Base-by-base conservation (phyloP, 768 basidiomycete species). In the Phaeotremella fagi region DNA sequence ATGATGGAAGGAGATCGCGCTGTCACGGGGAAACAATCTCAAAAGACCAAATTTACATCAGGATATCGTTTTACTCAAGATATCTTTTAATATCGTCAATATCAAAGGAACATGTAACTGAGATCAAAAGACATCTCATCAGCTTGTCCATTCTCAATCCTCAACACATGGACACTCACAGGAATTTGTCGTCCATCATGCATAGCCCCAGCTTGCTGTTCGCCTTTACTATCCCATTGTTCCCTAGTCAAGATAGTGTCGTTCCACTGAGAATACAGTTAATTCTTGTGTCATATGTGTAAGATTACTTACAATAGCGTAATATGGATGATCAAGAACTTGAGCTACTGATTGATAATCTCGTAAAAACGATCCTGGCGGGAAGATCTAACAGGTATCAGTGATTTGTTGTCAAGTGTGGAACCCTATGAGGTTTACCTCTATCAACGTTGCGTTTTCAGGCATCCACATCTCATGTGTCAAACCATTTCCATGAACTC, bases 281-380 rank as follows among this genome's bases (percentile, higher is more conserved):
- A n/a, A n/a, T n/a, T n/a, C n/a, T n/a, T n/a, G n/a, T n/a, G n/a
- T n/a, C 31, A 33, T 7, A 33, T 33, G 9, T 33, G 9, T 33
- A 16, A 33, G 9, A 33, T 33, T 33, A 33, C 54, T 33, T 22
- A 57, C 55, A 23, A 57, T 28, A 44, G 22, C 44, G 24, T 38
- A 41, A 38, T 57, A 41, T 20, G 35, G 18, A 42, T 57, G 55
- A 20, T 42, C 44, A 14, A 57, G 3, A 18, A 41, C 48, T 20
- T 51, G 35, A 1, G 55, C 55, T 4, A 50, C 36, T 25, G 49
- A 37, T 35, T 50, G 42, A 35, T 57, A 57, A 26, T 57, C 55
- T 22, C 49, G 24, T n/a, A 36, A 31, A 29, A 57, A 57, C 20
- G 42, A 38, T 24, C 43, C 36, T 22, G 50, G 43, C 12, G 55